These are phyloP conservation scores for Boletellus ananiceps DNA, from an alignment of 768 basidiomycete genomes.

Conservation along the genomic window DNA sequence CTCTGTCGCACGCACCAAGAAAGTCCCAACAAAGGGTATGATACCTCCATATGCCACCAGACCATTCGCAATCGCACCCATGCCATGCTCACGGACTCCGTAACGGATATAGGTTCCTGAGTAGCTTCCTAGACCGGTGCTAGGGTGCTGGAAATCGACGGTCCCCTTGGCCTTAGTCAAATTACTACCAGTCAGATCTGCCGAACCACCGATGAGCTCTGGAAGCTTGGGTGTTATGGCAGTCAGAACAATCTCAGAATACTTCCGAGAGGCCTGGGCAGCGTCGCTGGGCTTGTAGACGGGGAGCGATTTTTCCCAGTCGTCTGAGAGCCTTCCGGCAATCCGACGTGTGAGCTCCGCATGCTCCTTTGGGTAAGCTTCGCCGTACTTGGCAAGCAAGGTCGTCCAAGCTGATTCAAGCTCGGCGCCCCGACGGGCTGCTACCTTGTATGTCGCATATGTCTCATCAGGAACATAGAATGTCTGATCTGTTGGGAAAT, in stretches of 20 bases:
- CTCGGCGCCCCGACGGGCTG: slow-evolving; percentile 68
- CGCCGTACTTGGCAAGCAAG: slow-evolving; percentile 60
- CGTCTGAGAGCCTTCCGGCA: slow-evolving; percentile 72
- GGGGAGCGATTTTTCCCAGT: slow-evolving; percentile 84
- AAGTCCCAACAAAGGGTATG: slow-evolving; percentile 88
- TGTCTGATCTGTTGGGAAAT: slow-evolving; percentile 70
- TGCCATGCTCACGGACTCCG: slow-evolving; percentile 96
- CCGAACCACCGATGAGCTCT: slow-evolving; percentile 85
- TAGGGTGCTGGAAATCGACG: slow-evolving; percentile 90
- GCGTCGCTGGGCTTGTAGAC: slow-evolving; percentile 79
- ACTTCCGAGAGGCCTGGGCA: slow-evolving; percentile 88
- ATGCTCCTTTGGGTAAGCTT: slow-evolving; percentile 80
- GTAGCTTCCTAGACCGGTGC: slow-evolving; percentile 79
- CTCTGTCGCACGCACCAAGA: slow-evolving; percentile 55
- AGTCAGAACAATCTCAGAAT: slow-evolving; percentile 85
- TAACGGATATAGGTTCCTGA: slow-evolving; percentile 89
- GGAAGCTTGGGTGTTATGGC: slow-evolving; percentile 71
- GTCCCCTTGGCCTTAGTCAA: slow-evolving; percentile 80
- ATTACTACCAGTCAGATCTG: slow-evolving; percentile 90
- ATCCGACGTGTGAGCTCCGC: slow-evolving; percentile 85
- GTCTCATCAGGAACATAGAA: slow-evolving; percentile 77
- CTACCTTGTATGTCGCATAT: slow-evolving; percentile 61
- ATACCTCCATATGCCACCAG: slow-evolving; percentile 85
- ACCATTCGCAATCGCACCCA: slow-evolving; percentile 95
- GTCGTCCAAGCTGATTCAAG: slow-evolving; percentile 72